Evolutionary conservation across 805 yeast genomes (phyloP).

Genomic region (Candida endomychidarum): DNA sequence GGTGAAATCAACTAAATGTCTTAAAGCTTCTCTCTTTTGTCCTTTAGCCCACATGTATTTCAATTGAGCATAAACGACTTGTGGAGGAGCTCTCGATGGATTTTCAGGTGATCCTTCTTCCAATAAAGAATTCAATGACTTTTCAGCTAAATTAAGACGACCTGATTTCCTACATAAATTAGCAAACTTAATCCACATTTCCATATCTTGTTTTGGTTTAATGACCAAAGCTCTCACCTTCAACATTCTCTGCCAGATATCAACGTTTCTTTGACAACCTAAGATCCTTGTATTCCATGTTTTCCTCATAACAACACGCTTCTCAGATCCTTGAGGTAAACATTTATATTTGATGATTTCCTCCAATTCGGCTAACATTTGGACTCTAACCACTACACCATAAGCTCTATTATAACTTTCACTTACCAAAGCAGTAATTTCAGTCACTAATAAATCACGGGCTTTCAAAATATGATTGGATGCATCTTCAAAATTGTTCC

Average conservation of each 20-base stretch:
- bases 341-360: constrained; percentile 89
- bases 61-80: constrained; percentile 94
- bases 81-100: constrained; percentile 87
- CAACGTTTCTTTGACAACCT: constrained; percentile 96
- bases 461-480: constrained; percentile 76
- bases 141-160: constrained; percentile 87
- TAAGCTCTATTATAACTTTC: constrained; percentile 97
- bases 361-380: constrained; percentile 94
- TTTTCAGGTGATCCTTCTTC: constrained; percentile 68
- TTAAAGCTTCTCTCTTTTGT: constrained; percentile 79
- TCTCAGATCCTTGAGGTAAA: constrained; percentile 79
- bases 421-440: constrained; percentile 88
- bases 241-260: constrained; percentile 96
- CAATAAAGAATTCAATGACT: constrained; percentile 74
- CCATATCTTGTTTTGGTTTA: constrained; percentile 94
- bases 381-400: constrained; percentile 94
- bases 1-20: constrained; percentile 85
- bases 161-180: constrained; percentile 94
- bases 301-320: constrained; percentile 72
- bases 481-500: constrained; percentile 83
- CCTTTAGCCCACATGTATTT: constrained; percentile 98
- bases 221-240: constrained; percentile 91
- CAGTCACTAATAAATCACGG: constrained; percentile 86
- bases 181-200: constrained; percentile 97
- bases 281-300: constrained; percentile 92